Base-by-base conservation (phyloP, 257 asterid species). In the Lithospermum erythrorhizon region DNA sequence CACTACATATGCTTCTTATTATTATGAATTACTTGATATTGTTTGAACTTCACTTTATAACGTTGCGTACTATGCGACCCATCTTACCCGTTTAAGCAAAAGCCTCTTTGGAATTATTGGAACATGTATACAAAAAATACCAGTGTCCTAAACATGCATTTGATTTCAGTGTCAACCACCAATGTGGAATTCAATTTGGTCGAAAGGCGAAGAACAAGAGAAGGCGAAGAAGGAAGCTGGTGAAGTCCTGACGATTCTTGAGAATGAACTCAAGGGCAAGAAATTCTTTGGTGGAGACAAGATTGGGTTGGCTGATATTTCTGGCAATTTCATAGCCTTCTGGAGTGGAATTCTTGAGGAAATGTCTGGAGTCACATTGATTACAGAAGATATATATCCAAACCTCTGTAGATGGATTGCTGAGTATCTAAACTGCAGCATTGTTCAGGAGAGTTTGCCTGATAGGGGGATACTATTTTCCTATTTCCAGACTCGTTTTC, bases 281-380 rank as follows among this genome's bases (percentile, higher is more conserved):
- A 80, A 72, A 27, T 82, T 75, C 52, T 85, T 82, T 5, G 90
- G 86, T 1, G 90, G 87, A 32, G 86, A 79, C 19, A 47, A 51
- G 0, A 61, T 82, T 35, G 87, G 90, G 15, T 3, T 71, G 2
- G 70, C 75, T 32, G 90, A 82, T 52, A 62, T 81, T 3, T 59
- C 49, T 29, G 81, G 65, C 7, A 80, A 55, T 60, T 65, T 53
- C 62, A 18, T 82, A 0, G 86, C 72, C 0, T 57, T 68, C 6
- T 75, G 84, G 84, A 3, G 49, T 25, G 57, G 61, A 45, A 57
- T 68, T 20, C 1, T 76, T 16, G 73, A 70, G 57, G 77, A 78
- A 29, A 32, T 66, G 0, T 24, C 47, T 2, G 78, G 80, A 20
- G 10, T 76, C 35, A 65, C 72, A 20, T 35, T 85, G 14, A 23